Base-by-base conservation (phyloP, 495 filamentous ascomycete genomes). In the Ramalina peruviana region DNA sequence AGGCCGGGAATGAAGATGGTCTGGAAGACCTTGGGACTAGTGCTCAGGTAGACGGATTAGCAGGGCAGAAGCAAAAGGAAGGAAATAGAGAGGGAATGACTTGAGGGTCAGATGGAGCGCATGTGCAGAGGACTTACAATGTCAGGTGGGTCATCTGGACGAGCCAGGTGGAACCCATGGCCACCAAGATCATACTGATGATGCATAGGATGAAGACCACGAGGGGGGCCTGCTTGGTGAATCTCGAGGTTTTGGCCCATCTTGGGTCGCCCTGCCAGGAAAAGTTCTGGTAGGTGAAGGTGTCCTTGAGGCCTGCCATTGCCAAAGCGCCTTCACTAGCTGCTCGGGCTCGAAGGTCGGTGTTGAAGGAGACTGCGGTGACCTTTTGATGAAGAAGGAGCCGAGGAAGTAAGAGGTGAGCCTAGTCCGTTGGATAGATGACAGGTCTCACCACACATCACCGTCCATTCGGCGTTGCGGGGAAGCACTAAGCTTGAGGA, bases 171-270 rank as follows among this genome's bases (percentile, higher is more conserved):
- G 56, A 61, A 26, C 58, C 46, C 40, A 52, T 42, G 10, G 39
- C 55, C 25, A 56, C 46, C 30, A 60, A 54, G 19, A 61, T 51
- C 37, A 60, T 48, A 0, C 60, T 51, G 30, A 61, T 58, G 40
- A 59, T 44, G 42, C 62, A 61, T 17, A 58, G 50, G 39, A 49
- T 27, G 48, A 54, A 59, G 33, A 58, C 55, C 27, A 46, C 49
- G 25, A 54, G 54, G 37, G 61, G 59, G n/a, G 51, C 57, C 25
- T 58, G 58, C 43, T 44, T 44, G 1, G 61, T 60, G 41, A 58
- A 59, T 41, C 50, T 50, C 16, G 56, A 54, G 3, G 54, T 51
- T 11, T 46, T 47, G 26, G 17, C 37, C 54, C 54, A 57, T 25
- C 51, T 48, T 2, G 36, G 33, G 27, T 57, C 54, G 33, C 54